Base-by-base conservation (phyloP, 768 basidiomycete species). In the Mycena rebaudengoi region DNA sequence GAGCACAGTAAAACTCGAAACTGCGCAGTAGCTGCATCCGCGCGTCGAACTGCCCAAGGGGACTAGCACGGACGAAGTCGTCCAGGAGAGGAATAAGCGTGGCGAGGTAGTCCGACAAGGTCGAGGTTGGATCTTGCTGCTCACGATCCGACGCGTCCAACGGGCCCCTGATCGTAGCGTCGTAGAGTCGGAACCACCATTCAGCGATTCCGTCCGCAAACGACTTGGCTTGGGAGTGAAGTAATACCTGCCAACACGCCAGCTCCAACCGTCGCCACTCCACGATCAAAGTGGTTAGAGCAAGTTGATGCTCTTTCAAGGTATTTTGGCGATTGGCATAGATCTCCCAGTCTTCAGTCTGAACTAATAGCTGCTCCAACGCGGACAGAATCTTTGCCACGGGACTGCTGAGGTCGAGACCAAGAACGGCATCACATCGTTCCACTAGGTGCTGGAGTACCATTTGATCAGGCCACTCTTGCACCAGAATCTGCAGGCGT, bases 381-480 rank as follows among this genome's bases (percentile, higher is more conserved):
- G 89, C 88, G 0, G 93, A 85, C 30, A 99, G 82, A 13, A 96
- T 76, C 71, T 89, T 92, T 6, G 97, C 95, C 10, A 98, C 79
- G 0, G 98, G 89, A 66, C 88, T 89, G 35, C 83, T 79, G 20
- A 92, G 77, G 49, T 85, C 80, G 21, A 95, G 78, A 0, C 78
- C 71, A 40, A 95, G 78, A 61, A 95, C 83, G 8, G 80, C 74
- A 39, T 90, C 83, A 70, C 91, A 95, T 30, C 91, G 89, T 58
- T 85, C 85, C 33, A 82, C 80, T 33, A 99, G 83, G 73, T 97
- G 90, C 28, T 91, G 92, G n/a, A 98, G 82, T 10, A 98, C 94
- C 91, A 96, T 95, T 74, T 99, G 98, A 66, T 99, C 97, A 0
- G 98, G 97, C 96, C 95, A 99, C 67, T 95, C 91, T 63, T 81